phyloP scores from a whole-genome alignment of 768 basidiomycete genomes.

The Hygrocybe coccinea region DNA sequence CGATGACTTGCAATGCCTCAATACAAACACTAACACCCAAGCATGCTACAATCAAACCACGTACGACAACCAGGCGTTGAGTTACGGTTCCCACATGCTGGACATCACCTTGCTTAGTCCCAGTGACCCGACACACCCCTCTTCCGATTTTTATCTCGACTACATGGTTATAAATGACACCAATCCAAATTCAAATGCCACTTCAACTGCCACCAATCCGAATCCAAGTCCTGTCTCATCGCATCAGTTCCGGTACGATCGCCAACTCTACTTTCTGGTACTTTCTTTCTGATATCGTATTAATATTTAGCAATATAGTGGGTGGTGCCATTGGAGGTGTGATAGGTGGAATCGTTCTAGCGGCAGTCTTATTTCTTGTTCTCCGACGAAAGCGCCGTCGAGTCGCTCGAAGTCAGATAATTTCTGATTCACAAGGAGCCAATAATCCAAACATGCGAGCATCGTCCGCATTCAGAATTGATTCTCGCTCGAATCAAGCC shows the following conservation, averaged over 20 bases:
- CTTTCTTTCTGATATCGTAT: neutral
- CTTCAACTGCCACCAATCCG: neutral
- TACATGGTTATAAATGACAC: neutral
- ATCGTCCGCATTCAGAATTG: too few species aligned
- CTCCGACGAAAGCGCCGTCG: neutral
- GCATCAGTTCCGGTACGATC: neutral
- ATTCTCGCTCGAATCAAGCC: too few species aligned
- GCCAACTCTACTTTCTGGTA: neutral
- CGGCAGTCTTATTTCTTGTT: neutral
- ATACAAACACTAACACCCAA: neutral
- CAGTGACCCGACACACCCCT: neutral
- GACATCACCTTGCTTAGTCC: slow-evolving; percentile 2
- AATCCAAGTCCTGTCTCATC: neutral
- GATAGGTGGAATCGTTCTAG: neutral
- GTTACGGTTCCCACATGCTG: neutral
- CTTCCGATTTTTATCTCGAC: neutral
- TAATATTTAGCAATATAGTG: neutral
- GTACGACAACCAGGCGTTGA: neutral
- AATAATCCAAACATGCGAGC: too few species aligned
- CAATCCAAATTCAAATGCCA: neutral
- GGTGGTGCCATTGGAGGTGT: neutral
- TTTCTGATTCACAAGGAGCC: too few species aligned
- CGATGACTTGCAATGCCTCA: neutral
- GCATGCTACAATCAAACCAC: neutral
- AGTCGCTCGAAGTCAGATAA: too few species aligned